phyloP scores from a whole-genome alignment of 768 basidiomycete species.

The Mycena metata region DNA sequence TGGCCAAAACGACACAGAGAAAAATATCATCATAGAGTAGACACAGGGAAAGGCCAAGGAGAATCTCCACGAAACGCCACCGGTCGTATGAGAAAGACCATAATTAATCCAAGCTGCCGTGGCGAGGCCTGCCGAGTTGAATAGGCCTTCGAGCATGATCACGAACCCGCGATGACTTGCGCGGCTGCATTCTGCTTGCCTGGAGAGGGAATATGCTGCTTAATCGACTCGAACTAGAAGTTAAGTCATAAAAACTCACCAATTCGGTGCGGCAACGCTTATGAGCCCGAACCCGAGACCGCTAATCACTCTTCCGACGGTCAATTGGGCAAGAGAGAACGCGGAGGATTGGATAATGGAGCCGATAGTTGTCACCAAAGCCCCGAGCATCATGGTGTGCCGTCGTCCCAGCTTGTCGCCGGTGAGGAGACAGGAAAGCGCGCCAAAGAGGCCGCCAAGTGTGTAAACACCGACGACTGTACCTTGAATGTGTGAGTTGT shows the following conservation, averaged over 20 bases:
- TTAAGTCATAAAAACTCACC: no score
- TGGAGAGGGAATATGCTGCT: not conserved
- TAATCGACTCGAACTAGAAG: not conserved
- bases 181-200: conserved; percentile 40
- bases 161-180: conserved; percentile 38
- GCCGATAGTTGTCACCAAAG: conserved; percentile 71
- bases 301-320: conserved; percentile 71
- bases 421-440: conserved; percentile 72
- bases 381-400: conserved; percentile 69
- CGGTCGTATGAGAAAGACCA: conserved; percentile 32
- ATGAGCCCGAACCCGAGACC: conserved; percentile 60
- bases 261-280: conserved; percentile 37
- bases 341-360: conserved; percentile 72
- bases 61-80: conserved; percentile 36
- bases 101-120: conserved; percentile 35
- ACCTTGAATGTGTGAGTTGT: conserved; percentile 31
- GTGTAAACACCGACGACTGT: conserved; percentile 35
- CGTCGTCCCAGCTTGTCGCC: conserved; percentile 72
- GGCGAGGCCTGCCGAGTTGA: conserved; percentile 32
- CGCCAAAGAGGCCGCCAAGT: conserved; percentile 61
- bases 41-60: conserved; percentile 34
- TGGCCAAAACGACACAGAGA: conserved; percentile 34
- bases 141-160: conserved; percentile 38
- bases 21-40: conserved; percentile 32
- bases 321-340: conserved; percentile 70